Evolutionary conservation across 345 rosid species (phyloP).

Genomic region (Angophora floribunda): DNA sequence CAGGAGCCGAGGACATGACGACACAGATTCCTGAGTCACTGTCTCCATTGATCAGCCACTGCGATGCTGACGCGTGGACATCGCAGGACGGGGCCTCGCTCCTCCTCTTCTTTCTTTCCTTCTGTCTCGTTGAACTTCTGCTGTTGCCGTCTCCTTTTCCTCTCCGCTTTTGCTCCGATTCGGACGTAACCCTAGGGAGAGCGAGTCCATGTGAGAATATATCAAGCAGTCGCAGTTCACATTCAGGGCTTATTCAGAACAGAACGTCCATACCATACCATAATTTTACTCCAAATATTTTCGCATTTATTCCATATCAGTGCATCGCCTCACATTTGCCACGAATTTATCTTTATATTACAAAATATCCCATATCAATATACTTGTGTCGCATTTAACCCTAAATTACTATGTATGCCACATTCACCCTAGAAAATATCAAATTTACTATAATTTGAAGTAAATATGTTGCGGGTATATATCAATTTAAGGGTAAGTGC

Average conservation of each 20-base stretch:
- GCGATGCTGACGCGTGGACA: not conserved
- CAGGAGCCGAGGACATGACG: not conserved
- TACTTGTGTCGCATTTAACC: fast-evolving
- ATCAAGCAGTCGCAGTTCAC: not conserved
- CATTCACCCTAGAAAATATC: not conserved
- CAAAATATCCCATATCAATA: fast-evolving
- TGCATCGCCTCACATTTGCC: too few relatives aligned
- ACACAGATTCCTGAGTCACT: not conserved
- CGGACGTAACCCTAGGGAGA: not conserved
- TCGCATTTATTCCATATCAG: too few relatives aligned
- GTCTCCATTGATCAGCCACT: not conserved
- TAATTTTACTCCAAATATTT: too few relatives aligned
- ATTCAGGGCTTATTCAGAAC: not conserved
- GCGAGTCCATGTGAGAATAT: not conserved
- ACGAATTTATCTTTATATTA: too few relatives aligned
- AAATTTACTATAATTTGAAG: too few relatives aligned
- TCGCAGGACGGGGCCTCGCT: not conserved
- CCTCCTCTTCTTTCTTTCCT: not conserved
- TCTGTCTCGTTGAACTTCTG: not conserved
- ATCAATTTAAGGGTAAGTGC: fast-evolving
- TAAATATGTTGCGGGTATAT: not conserved
- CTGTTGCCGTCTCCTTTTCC: not conserved
- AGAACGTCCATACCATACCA: too few relatives aligned
- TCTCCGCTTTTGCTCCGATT: not conserved
- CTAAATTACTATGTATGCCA: not conserved